A percentile compares a stretch with the other conserved stretches of the same genome.
Evolutionary conservation across 2,329 filamentous ascomycete genomes (phyloP).

Genomic region (Ilyonectria robusta): DNA sequence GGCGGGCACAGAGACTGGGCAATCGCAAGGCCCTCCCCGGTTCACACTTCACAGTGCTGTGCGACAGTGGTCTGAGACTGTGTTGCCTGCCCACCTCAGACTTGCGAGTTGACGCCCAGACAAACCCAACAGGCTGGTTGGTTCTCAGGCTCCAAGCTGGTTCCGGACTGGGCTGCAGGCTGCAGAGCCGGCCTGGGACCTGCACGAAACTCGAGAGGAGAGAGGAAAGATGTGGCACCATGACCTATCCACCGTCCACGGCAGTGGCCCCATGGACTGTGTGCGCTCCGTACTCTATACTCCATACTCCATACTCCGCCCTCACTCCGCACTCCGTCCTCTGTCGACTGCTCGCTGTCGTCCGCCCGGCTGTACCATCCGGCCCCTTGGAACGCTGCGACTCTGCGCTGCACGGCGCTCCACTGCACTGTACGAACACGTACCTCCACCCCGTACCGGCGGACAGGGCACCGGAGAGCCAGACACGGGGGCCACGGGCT

Average conservation of each 20-base stretch:
- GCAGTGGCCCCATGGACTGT: constrained; percentile 10
- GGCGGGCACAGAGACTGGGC: background rate
- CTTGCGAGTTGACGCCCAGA: constrained; percentile 15
- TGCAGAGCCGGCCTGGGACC: background rate
- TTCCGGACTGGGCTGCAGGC: background rate
- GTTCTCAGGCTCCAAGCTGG: constrained; percentile 2
- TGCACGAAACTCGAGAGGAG: background rate
- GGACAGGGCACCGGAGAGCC: background rate
- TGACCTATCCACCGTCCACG: constrained; percentile 6
- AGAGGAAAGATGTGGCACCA: constrained; percentile 14
- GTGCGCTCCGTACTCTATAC: background rate
- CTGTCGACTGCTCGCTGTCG: background rate
- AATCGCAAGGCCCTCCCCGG: background rate
- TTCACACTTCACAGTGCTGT: constrained; percentile 8
- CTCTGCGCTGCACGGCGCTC: background rate
- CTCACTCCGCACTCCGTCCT: background rate
- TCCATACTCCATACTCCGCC: background rate
- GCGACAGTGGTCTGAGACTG: constrained; percentile 7
- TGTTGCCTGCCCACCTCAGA: constrained; percentile 15
- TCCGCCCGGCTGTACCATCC: background rate
- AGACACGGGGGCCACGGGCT: background rate
- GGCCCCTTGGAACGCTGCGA: background rate
- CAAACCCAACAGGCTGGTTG: constrained; percentile 5
- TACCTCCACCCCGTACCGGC: background rate
- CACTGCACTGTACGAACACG: background rate